Percentiles rank a stretch among this genome's conserved stretches.
phyloP scores from a whole-genome alignment of 2,329 filamentous ascomycete genomes.

The Aspergillus aculeatus region DNA sequence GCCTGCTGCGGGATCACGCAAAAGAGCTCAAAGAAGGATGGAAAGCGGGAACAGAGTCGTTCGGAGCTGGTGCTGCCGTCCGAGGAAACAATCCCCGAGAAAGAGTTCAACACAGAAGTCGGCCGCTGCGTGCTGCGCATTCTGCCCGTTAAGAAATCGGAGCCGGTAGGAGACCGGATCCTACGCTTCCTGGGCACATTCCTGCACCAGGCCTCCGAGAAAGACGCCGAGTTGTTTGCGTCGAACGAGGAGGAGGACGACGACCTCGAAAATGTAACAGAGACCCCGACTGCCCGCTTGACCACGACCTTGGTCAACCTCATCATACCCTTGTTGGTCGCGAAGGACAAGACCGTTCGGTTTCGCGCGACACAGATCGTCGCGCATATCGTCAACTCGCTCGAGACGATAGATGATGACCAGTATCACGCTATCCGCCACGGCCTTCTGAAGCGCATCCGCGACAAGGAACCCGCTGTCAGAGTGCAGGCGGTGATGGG shows the following conservation, averaged over 20 bases:
- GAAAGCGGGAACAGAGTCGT: conserved; percentile 53
- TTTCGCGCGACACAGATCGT: conserved; percentile 88
- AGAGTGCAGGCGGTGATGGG: conserved; percentile 89
- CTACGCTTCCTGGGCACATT: conserved; percentile 88
- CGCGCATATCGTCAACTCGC: conserved; percentile 85
- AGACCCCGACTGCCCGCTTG: conserved; percentile 81
- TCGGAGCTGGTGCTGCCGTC: conserved; percentile 43
- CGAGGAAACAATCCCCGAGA: conserved; percentile 71
- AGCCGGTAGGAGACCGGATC: conserved; percentile 79
- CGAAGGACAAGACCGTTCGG: conserved; percentile 90
- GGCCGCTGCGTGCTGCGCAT: conserved; percentile 77
- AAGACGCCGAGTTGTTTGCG: conserved; percentile 65
- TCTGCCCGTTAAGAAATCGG: conserved; percentile 87
- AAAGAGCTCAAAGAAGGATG: conserved; percentile 34
- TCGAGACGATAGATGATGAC: conserved; percentile 89
- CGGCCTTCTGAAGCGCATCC: conserved; percentile 77
- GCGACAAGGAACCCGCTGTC: conserved; percentile 92
- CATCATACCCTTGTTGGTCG: conserved; percentile 71
- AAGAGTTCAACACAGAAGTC: conserved; percentile 84
- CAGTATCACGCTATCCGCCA: conserved; percentile 79
- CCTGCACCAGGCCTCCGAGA: conserved; percentile 66
- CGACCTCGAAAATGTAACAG: conserved; percentile 67
- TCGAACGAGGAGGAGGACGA: conserved; percentile 62
- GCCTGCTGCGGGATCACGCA: conserved; percentile 64
- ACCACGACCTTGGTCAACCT: conserved; percentile 71